Percentiles rank a stretch among this genome's conserved stretches.
Evolutionary conservation across 23 red algal species (phyloP).

Genomic region (Cyanidioschyzon merolae): DNA sequence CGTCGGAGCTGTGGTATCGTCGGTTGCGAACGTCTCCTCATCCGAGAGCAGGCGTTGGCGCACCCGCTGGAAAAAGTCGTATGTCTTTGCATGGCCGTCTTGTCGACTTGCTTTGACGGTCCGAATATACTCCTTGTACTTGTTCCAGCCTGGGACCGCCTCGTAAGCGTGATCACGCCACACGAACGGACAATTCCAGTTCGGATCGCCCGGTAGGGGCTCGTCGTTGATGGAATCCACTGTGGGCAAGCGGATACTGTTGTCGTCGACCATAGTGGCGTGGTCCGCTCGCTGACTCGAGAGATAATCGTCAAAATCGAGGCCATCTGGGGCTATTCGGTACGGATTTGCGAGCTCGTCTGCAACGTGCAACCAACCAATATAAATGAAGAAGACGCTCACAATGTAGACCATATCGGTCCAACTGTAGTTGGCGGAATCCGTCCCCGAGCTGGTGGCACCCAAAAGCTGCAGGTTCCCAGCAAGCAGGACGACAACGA

Average conservation of each 20-base stretch:
- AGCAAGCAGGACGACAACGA: constrained; percentile 4
- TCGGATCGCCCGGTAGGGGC: constrained; percentile 9
- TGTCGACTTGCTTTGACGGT: not conserved
- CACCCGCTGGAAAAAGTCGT: constrained; percentile 10
- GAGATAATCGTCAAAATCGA: constrained; percentile 18
- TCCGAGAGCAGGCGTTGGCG: not conserved
- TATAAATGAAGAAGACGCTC: constrained; percentile 14
- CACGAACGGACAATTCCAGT: constrained; percentile 17
- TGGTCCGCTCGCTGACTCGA: constrained; percentile 17
- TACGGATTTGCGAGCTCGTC: constrained; percentile 14
- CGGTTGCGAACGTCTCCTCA: not conserved
- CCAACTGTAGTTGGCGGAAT: constrained; percentile 2
- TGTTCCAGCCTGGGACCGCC: constrained; percentile 7
- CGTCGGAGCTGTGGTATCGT: not conserved
- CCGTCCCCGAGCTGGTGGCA: not conserved
- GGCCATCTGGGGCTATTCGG: constrained; percentile 3
- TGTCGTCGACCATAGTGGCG: constrained; percentile 15
- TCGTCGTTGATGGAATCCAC: constrained; percentile 4
- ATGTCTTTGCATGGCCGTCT: not conserved
- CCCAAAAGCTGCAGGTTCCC: constrained; percentile 1
- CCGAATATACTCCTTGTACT: constrained; percentile 13
- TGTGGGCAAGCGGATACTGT: constrained; percentile 1
- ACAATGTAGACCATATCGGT: constrained; percentile 1
- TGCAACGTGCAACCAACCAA: constrained; percentile 13
- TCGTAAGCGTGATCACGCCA: constrained; percentile 16